phyloP scores from a whole-genome alignment of 2,329 filamentous ascomycete species.

The Cercospora sp. region DNA sequence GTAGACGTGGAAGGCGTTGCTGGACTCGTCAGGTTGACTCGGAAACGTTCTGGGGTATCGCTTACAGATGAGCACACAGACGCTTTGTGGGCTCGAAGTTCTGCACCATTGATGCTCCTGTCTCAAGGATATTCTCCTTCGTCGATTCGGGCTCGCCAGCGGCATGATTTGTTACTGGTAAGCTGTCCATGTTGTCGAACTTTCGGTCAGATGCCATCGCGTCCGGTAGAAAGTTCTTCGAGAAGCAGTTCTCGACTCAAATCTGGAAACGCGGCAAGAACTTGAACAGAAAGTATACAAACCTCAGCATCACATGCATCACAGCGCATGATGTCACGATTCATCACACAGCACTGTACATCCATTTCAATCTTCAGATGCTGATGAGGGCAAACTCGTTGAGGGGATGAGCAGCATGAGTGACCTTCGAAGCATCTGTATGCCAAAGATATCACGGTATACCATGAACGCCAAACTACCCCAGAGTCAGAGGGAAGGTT shows the following conservation, averaged over 20 bases:
- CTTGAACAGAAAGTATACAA: background rate
- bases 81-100: slow-evolving; percentile 70
- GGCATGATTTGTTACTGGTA: slow-evolving; percentile 45
- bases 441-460: background rate
- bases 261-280: background rate
- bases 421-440: background rate
- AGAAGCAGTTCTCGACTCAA: background rate
- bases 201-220: slow-evolving; percentile 7
- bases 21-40: slow-evolving; percentile 5
- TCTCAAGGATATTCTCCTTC: slow-evolving; percentile 61
- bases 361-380: background rate
- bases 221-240: background rate
- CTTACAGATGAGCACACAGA: slow-evolving; percentile 69
- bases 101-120: slow-evolving; percentile 61
- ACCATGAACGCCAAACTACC: background rate
- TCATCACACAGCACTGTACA: background rate
- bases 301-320: background rate
- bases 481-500: background rate
- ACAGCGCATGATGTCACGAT: slow-evolving; percentile 8
- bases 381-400: background rate
- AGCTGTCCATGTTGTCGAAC: slow-evolving; percentile 29
- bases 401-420: background rate
- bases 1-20: slow-evolving; percentile 81
- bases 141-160: slow-evolving; percentile 54
- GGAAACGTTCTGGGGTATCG: too few relatives aligned